These are phyloP conservation scores for Xylaria telfairii DNA, from an alignment of 495 filamentous ascomycete genomes.

Conservation along the genomic window DNA sequence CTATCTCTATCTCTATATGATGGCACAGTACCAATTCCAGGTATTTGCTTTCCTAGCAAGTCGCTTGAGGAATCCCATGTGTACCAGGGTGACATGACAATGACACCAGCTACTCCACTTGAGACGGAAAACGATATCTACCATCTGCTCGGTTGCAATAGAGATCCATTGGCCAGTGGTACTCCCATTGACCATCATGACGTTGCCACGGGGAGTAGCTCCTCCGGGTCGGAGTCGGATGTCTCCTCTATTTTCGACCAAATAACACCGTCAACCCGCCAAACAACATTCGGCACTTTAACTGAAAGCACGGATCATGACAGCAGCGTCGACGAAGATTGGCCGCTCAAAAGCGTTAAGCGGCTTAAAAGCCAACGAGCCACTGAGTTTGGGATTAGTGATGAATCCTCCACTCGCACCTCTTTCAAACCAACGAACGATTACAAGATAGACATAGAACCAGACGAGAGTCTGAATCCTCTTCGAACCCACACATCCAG, in stretches of 20 bases:
- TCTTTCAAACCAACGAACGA: neutral
- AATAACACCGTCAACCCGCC: constrained; percentile 13
- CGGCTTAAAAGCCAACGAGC: neutral
- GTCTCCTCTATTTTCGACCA: constrained; percentile 13
- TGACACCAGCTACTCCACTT: neutral
- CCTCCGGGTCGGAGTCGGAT: constrained; percentile 14
- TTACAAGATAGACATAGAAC: neutral
- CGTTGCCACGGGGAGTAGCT: neutral
- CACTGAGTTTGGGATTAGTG: neutral
- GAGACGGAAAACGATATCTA: constrained; percentile 21
- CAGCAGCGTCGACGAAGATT: neutral
- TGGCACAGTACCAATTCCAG: neutral
- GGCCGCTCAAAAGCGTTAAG: neutral
- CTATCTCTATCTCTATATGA: neutral
- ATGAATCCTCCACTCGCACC: neutral
- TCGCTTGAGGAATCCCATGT: neutral
- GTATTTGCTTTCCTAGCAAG: neutral
- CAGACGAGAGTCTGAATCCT: neutral
- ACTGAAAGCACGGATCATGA: neutral
- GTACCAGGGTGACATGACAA: neutral
- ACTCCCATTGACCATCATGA: neutral
- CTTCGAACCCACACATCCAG: neutral
- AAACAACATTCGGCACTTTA: neutral
- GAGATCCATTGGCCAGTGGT: neutral
- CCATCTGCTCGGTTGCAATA: constrained; percentile 7